phyloP scores from a whole-genome alignment of 2,329 filamentous ascomycete species.

The Fusarium avenaceum region DNA sequence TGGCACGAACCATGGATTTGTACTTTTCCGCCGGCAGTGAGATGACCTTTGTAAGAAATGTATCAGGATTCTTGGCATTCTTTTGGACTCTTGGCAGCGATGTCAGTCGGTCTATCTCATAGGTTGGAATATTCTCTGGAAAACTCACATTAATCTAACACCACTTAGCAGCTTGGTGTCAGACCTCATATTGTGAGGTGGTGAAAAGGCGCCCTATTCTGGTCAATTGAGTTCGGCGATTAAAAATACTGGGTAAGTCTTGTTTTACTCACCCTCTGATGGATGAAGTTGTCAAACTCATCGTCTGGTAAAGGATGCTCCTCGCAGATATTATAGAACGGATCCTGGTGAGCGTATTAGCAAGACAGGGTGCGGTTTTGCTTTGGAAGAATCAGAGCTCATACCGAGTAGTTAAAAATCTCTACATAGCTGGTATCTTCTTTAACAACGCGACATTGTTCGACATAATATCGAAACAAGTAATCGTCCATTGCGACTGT shows the following conservation, averaged over 20 bases:
- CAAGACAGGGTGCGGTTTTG: neutral
- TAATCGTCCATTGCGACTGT: slow-evolving; percentile 67
- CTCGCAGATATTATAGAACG: slow-evolving; percentile 63
- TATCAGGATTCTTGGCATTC: slow-evolving; percentile 68
- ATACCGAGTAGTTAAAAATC: slow-evolving; percentile 71
- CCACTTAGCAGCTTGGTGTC: slow-evolving; percentile 64
- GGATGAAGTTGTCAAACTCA: slow-evolving; percentile 71
- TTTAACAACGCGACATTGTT: slow-evolving; percentile 61
- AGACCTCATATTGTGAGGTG: slow-evolving; percentile 57
- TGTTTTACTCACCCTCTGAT: slow-evolving; percentile 59
- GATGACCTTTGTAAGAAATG: slow-evolving; percentile 68
- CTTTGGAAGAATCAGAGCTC: slow-evolving; percentile 38
- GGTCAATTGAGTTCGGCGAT: slow-evolving; percentile 18
- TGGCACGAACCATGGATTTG: slow-evolving; percentile 66
- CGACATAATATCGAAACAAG: slow-evolving; percentile 65
- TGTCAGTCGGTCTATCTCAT: slow-evolving; percentile 16
- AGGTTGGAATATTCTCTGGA: neutral
- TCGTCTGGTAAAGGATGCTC: slow-evolving; percentile 65
- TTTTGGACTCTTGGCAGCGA: slow-evolving; percentile 63
- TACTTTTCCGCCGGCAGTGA: slow-evolving; percentile 66
- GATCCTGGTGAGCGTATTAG: slow-evolving; percentile 57
- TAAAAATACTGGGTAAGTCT: neutral
- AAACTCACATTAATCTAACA: slow-evolving; percentile 67
- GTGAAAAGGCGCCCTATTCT: slow-evolving; percentile 66
- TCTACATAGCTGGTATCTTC: slow-evolving; percentile 70